A percentile compares a stretch with the other conserved stretches of the same genome.
These are phyloP conservation scores for Ajuga reptans DNA, from an alignment of 305 asterid genomes.

Conservation along the genomic window DNA sequence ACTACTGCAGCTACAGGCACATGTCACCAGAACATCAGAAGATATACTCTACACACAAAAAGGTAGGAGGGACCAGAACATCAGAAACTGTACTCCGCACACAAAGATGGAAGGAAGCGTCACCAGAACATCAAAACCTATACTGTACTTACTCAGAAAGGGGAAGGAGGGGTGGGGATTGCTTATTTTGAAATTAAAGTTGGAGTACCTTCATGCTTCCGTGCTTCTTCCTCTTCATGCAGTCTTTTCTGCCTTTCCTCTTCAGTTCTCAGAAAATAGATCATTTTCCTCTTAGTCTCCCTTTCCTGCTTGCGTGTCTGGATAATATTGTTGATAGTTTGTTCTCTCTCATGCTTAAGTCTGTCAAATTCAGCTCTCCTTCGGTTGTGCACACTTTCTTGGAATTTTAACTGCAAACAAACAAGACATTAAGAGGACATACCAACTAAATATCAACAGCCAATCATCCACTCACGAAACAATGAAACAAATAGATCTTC, in stretches of 20 bases:
- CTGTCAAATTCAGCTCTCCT: conserved; percentile 54
- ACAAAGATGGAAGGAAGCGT: too few relatives aligned
- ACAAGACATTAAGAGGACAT: background rate
- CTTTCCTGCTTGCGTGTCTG: conserved; percentile 60
- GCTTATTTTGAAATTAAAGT: background rate
- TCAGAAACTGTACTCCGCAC: too few relatives aligned
- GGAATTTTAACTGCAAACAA: conserved; percentile 43
- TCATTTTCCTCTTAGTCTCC: conserved; percentile 58
- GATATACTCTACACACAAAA: too few relatives aligned
- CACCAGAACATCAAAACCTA: too few relatives aligned
- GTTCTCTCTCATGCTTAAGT: conserved; percentile 52
- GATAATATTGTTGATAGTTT: conserved; percentile 43
- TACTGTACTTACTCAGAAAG: too few relatives aligned
- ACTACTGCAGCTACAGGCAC: too few relatives aligned
- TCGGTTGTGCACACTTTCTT: conserved; percentile 46
- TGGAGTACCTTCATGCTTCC: conserved; percentile 73
- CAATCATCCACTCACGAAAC: background rate
- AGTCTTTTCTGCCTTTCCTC: conserved; percentile 66
- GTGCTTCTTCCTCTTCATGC: conserved; percentile 86
- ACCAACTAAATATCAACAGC: background rate
- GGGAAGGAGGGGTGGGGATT: background rate
- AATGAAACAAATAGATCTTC: background rate
- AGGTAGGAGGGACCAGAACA: too few relatives aligned
- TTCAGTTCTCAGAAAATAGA: conserved; percentile 58
- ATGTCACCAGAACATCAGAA: too few relatives aligned